Evolutionary conservation across 2,329 filamentous ascomycete genomes (phyloP).

Genomic region (Alternaria arborescens): DNA sequence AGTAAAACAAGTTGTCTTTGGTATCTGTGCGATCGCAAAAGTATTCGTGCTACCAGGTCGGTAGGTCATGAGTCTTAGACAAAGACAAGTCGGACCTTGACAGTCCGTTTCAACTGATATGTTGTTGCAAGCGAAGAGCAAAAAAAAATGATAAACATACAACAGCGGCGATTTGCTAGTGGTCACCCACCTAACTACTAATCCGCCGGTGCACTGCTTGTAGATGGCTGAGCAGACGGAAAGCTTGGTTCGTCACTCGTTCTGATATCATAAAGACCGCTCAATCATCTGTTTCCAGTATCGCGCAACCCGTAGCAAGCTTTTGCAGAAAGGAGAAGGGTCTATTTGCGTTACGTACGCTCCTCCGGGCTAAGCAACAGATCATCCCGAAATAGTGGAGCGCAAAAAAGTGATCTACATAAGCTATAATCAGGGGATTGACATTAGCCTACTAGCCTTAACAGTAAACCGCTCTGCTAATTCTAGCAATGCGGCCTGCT

Average conservation of each 20-base stretch:
- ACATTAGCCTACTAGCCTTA: constrained; percentile 11
- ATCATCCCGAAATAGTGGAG: constrained; percentile 14
- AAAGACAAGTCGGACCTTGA: neutral
- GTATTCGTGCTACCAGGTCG: neutral
- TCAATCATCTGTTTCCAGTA: constrained; percentile 12
- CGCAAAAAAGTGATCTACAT: constrained; percentile 10
- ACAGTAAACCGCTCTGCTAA: constrained; percentile 9
- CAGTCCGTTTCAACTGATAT: too few species aligned
- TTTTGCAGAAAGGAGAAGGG: constrained; percentile 15
- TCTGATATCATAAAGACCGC: neutral
- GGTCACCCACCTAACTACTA: too few species aligned
- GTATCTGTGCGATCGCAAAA: neutral
- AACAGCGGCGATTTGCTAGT: too few species aligned
- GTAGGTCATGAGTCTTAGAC: neutral
- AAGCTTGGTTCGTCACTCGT: neutral
- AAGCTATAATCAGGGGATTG: constrained; percentile 14
- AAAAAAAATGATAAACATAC: too few species aligned
- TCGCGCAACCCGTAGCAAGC: constrained; percentile 12
- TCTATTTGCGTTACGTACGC: constrained; percentile 14
- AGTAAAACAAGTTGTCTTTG: neutral
- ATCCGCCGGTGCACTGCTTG: neutral
- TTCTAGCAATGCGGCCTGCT: constrained; percentile 9
- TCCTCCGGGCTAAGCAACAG: constrained; percentile 11
- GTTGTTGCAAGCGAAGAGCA: too few species aligned
- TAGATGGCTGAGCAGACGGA: neutral